Evolutionary conservation across 306 rosid genomes (phyloP).

Genomic region (Ormosia semicastrata): DNA sequence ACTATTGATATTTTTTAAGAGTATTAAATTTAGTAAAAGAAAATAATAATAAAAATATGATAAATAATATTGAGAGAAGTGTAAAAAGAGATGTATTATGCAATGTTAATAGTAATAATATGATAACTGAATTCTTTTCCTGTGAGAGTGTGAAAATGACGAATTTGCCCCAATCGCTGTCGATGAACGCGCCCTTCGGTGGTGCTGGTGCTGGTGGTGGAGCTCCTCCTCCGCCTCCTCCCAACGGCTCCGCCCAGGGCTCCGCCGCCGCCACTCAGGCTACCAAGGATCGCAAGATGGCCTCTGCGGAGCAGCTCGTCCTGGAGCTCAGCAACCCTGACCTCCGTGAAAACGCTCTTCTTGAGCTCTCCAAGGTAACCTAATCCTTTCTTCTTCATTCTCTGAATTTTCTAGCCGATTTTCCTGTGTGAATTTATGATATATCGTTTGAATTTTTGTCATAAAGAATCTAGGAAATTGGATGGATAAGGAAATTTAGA

Average conservation of each 20-base stretch:
- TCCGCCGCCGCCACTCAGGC: conserved; percentile 21
- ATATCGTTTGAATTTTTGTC: neutral
- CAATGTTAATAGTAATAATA: too few relatives aligned
- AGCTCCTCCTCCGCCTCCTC: conserved; percentile 21
- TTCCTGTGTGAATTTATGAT: neutral
- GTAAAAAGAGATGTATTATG: too few relatives aligned
- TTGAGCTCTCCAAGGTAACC: conserved; percentile 46
- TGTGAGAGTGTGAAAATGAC: conserved; percentile 24
- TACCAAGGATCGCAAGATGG: conserved; percentile 63
- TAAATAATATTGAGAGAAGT: too few relatives aligned
- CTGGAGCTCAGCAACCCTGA: conserved; percentile 50
- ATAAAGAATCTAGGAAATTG: neutral
- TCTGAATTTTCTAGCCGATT: neutral
- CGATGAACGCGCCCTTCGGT: conserved; percentile 56
- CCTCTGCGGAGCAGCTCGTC: conserved; percentile 59
- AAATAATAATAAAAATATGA: too few relatives aligned
- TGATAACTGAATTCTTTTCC: too few relatives aligned
- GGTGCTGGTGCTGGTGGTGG: conserved; percentile 40
- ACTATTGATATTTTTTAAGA: too few relatives aligned
- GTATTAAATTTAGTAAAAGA: too few relatives aligned
- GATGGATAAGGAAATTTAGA: neutral
- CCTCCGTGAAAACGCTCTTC: conserved; percentile 51
- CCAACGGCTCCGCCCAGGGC: conserved; percentile 33
- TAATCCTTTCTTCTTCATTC: neutral
- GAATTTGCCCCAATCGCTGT: conserved; percentile 31